These are phyloP conservation scores for Wallemia mellicola DNA, from an alignment of 1,284 basidiomycete genomes.

Conservation along the genomic window DNA sequence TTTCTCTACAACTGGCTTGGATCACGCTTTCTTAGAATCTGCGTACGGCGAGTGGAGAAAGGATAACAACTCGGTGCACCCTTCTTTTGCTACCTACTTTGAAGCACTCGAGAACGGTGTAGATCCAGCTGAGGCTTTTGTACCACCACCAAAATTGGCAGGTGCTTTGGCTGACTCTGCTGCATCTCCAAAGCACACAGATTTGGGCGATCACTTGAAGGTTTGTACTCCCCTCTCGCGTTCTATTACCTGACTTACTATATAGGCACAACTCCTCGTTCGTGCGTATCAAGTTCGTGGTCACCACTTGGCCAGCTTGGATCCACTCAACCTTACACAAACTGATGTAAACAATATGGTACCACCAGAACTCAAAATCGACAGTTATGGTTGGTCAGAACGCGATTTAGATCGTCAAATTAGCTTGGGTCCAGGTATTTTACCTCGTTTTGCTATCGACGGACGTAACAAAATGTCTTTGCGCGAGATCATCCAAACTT, in stretches of 20 bases:
- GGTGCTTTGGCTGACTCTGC: constrained; percentile 34
- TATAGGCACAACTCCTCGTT: constrained; percentile 83
- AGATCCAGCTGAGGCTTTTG: constrained; percentile 51
- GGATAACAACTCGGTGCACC: constrained; percentile 65
- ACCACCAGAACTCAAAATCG: constrained; percentile 67
- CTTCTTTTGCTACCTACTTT: constrained; percentile 89
- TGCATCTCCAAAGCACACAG: constrained; percentile 46
- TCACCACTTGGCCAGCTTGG: constrained; percentile 80
- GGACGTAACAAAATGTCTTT: constrained; percentile 61
- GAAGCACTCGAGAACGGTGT: constrained; percentile 71
- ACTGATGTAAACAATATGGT: constrained; percentile 45
- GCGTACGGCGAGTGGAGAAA: constrained; percentile 13
- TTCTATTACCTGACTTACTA: constrained; percentile 2
- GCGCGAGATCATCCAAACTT: constrained; percentile 68
- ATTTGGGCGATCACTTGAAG: constrained; percentile 83
- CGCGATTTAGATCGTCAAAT: constrained; percentile 25
- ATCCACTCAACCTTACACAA: constrained; percentile 75
- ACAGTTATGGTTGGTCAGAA: constrained; percentile 81
- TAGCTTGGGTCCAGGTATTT: constrained; percentile 72
- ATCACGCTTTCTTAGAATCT: constrained; percentile 1
- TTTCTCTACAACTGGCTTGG: neutral
- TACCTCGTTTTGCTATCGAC: constrained; percentile 73
- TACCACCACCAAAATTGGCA: constrained; percentile 37
- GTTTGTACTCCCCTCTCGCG: constrained; percentile 17
- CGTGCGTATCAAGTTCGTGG: constrained; percentile 97